Evolutionary conservation across 306 rosid genomes (phyloP).

Genomic region (Ziziphus jujuba): DNA sequence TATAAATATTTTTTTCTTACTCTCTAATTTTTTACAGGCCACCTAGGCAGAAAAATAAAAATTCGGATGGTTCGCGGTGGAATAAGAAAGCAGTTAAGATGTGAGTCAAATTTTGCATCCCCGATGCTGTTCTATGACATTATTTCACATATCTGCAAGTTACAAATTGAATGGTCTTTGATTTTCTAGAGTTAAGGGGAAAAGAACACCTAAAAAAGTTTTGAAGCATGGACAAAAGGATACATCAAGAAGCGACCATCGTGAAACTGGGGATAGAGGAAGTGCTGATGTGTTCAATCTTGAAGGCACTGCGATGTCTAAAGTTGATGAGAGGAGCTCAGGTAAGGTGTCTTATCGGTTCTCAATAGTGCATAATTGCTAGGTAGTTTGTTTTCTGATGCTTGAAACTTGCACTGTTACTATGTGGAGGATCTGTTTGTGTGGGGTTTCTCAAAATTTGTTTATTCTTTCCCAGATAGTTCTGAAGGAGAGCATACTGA

Average conservation of each 20-base stretch:
- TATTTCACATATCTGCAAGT: slow-evolving; percentile 16
- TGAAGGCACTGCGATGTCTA: slow-evolving; percentile 36
- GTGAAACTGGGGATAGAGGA: slow-evolving; percentile 58
- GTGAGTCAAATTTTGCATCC: slow-evolving; percentile 48
- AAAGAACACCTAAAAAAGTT: slow-evolving; percentile 56
- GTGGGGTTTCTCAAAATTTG: slow-evolving; percentile 9
- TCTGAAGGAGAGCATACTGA: slow-evolving; percentile 59
- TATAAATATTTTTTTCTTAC: slow-evolving; percentile 27
- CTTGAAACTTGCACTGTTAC: background rate
- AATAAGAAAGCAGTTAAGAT: slow-evolving; percentile 43
- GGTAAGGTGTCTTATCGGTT: slow-evolving; percentile 47
- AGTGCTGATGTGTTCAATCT: slow-evolving; percentile 56
- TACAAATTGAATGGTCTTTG: slow-evolving; percentile 22
- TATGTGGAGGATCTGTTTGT: background rate
- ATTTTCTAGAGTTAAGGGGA: slow-evolving; percentile 57
- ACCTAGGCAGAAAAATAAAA: slow-evolving; percentile 46
- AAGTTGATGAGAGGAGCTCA: slow-evolving; percentile 55
- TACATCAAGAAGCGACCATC: slow-evolving; percentile 36
- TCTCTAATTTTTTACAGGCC: slow-evolving; percentile 47
- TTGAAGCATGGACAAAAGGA: slow-evolving; percentile 40
- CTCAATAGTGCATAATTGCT: slow-evolving; percentile 1
- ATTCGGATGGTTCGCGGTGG: slow-evolving; percentile 31
- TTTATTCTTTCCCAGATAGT: slow-evolving; percentile 42
- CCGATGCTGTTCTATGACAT: slow-evolving; percentile 16
- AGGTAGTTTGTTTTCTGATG: background rate